A percentile compares a stretch with the other conserved stretches of the same genome.
Conservation (phyloP, 2,329 filamentous ascomycete species). For the Tolypocladium album region DNA sequence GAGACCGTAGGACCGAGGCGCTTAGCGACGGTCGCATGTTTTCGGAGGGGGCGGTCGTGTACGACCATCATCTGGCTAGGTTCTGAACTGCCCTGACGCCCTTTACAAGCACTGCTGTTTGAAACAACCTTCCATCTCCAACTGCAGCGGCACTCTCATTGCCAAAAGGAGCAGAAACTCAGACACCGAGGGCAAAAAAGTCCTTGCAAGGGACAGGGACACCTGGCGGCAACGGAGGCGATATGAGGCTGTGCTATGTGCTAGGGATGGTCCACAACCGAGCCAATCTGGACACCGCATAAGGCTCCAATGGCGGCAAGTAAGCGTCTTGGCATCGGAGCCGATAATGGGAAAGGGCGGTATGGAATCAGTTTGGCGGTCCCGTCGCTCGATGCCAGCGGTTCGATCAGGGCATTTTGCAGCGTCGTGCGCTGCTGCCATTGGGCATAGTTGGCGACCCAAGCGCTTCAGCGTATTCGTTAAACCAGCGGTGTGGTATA, state of each 20-base stretch:
- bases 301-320: not conserved
- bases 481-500: not conserved
- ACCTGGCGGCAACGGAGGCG: not conserved
- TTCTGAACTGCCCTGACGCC: not conserved
- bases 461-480: not conserved
- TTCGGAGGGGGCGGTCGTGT: not conserved
- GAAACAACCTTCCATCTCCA: not conserved
- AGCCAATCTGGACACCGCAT: not conserved
- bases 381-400: not conserved
- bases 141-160: not conserved
- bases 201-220: not conserved
- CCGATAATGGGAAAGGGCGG: not conserved
- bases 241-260: not conserved
- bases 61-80: not conserved
- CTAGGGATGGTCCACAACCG: not conserved
- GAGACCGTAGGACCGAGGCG: not conserved
- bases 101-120: not conserved
- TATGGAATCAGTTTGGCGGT: not conserved
- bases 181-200: not conserved
- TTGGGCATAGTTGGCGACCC: not conserved
- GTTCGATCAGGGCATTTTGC: not conserved
- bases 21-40: not conserved
- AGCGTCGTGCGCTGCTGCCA: not conserved
- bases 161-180: not conserved
- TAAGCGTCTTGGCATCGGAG: not conserved